phyloP scores from a whole-genome alignment of 2,329 filamentous ascomycete genomes.

The Mycosphaerella arachidis region DNA sequence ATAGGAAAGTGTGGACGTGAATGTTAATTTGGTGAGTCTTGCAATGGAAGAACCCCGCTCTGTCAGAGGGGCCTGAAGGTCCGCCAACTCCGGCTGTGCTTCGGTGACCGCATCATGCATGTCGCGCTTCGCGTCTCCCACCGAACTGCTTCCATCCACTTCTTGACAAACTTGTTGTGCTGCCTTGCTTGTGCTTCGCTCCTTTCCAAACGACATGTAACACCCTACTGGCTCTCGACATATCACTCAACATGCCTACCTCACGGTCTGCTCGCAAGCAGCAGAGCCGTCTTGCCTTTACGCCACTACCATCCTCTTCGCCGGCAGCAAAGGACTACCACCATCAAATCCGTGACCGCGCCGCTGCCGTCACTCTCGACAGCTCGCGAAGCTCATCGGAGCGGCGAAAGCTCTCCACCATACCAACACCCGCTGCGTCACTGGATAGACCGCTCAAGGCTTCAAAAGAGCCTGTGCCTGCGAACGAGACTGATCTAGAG shows the following conservation, averaged over 20 bases:
- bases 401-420: slow-evolving; percentile 19
- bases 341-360: slow-evolving; percentile 32
- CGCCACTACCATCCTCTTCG: slow-evolving; percentile 39
- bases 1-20: neutral
- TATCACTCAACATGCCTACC: slow-evolving; percentile 5
- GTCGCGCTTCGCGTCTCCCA: neutral
- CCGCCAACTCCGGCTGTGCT: neutral
- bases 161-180: neutral
- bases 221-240: neutral
- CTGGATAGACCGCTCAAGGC: slow-evolving; percentile 10
- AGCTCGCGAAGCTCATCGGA: slow-evolving; percentile 25
- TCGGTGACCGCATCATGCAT: neutral
- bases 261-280: slow-evolving; percentile 26
- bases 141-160: neutral
- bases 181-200: neutral
- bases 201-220: neutral
- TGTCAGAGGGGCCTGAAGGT: neutral
- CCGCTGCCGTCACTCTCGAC: slow-evolving; percentile 33
- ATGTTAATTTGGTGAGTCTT: neutral
- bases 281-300: slow-evolving; percentile 43
- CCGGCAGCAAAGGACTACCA: slow-evolving; percentile 33
- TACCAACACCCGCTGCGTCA: slow-evolving; percentile 25
- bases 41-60: neutral
- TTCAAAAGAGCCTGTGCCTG: slow-evolving; percentile 9
- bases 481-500: slow-evolving; percentile 9